Percentiles rank a stretch among this genome's conserved stretches.
Conservation (phyloP, 805 yeast species). For the Starmerella kuoi region DNA sequence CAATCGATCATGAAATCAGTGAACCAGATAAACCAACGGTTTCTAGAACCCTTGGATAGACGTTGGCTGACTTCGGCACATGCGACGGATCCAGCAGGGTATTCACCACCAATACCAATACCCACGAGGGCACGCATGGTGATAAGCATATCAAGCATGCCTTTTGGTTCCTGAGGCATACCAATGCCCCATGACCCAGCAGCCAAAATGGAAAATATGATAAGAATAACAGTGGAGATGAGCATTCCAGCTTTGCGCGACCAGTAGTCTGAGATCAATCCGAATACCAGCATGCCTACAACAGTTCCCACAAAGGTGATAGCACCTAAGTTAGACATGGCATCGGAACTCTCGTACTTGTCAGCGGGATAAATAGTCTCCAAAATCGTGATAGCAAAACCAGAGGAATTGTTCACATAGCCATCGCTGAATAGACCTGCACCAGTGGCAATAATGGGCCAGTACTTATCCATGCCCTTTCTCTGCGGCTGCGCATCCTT, state of each 20-base stretch:
- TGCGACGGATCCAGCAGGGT: slow-evolving; percentile 86
- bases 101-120: slow-evolving; percentile 87
- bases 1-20: slow-evolving; percentile 78
- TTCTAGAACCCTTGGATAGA: slow-evolving; percentile 70
- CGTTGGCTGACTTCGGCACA: slow-evolving; percentile 81
- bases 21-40: slow-evolving; percentile 80
- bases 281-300: slow-evolving; percentile 71
- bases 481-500: neutral
- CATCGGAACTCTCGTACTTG: slow-evolving; percentile 45
- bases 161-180: slow-evolving; percentile 43
- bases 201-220: slow-evolving; percentile 63
- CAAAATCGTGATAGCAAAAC: slow-evolving; percentile 64
- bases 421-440: slow-evolving; percentile 93
- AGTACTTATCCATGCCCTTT: slow-evolving; percentile 29
- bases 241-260: slow-evolving; percentile 80
- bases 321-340: slow-evolving; percentile 68
- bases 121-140: slow-evolving; percentile 81
- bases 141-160: slow-evolving; percentile 73
- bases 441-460: slow-evolving; percentile 75
- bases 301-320: slow-evolving; percentile 90
- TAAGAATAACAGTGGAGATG: slow-evolving; percentile 59
- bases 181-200: slow-evolving; percentile 81
- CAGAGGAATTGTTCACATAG: slow-evolving; percentile 72
- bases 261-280: slow-evolving; percentile 64
- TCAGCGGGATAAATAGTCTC: slow-evolving; percentile 50